phyloP scores from a whole-genome alignment of 2,329 filamentous ascomycete species.

The Emmonsiellopsis sp. region DNA sequence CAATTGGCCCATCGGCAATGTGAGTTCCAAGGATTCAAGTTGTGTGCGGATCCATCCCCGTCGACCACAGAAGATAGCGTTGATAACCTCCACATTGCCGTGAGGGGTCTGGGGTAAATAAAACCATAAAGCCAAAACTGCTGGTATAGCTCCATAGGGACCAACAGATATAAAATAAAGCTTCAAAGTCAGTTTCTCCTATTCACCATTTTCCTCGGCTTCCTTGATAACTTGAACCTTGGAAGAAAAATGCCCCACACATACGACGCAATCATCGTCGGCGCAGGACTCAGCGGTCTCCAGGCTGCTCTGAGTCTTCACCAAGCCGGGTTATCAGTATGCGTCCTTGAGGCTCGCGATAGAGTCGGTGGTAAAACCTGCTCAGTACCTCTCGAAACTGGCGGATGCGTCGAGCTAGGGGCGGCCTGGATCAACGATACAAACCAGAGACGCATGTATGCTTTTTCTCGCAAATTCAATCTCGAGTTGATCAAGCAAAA shows the following conservation, averaged over 20 bases:
- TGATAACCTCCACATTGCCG: too few relatives aligned
- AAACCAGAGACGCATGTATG: slow-evolving; percentile 21
- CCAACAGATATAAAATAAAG: too few relatives aligned
- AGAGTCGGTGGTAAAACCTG: slow-evolving; percentile 36
- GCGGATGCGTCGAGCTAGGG: slow-evolving; percentile 23
- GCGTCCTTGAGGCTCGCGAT: slow-evolving; percentile 34
- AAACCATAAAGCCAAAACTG: too few relatives aligned
- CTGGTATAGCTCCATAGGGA: too few relatives aligned
- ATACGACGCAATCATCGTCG: slow-evolving; percentile 28
- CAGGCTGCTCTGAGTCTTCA: slow-evolving; percentile 23
- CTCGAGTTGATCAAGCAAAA: slow-evolving; percentile 23
- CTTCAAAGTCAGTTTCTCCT: too few relatives aligned
- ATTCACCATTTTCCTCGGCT: too few relatives aligned
- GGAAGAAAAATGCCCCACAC: neutral
- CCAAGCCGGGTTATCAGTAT: slow-evolving; percentile 22
- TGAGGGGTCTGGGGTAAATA: too few relatives aligned
- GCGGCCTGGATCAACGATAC: slow-evolving; percentile 30
- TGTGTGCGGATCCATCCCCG: too few relatives aligned
- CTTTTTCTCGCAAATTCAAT: slow-evolving; percentile 18
- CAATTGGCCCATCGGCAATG: too few relatives aligned
- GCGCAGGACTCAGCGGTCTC: slow-evolving; percentile 31
- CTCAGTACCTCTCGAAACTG: slow-evolving; percentile 15
- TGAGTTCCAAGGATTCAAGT: too few relatives aligned
- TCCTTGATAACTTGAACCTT: slow-evolving; percentile 1
- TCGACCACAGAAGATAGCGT: too few relatives aligned